Evolutionary conservation across 768 basidiomycete genomes (phyloP).

Genomic region (Pleurotus djamor): DNA sequence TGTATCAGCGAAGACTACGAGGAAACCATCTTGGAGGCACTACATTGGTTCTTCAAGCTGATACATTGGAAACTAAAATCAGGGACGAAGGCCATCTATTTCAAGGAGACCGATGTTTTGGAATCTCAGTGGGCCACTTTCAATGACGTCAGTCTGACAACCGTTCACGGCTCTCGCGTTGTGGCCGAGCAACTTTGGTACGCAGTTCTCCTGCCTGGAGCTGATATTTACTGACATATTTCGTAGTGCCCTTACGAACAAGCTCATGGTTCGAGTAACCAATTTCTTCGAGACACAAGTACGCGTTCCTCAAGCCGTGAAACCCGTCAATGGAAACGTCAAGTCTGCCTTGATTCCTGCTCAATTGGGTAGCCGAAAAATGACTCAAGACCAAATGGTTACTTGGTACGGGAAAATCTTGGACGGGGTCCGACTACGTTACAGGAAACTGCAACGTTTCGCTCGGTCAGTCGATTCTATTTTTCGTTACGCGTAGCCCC

Average conservation of each 20-base stretch:
- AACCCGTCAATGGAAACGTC: slow-evolving; percentile 18
- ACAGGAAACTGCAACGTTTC: slow-evolving; percentile 93
- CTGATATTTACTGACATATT: slow-evolving; percentile 5
- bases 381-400: slow-evolving; percentile 82
- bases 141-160: slow-evolving; percentile 86
- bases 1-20: slow-evolving; percentile 94
- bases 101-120: slow-evolving; percentile 98
- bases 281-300: slow-evolving; percentile 96
- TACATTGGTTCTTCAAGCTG: slow-evolving; percentile 88
- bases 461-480: slow-evolving; percentile 79
- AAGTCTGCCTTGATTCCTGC: slow-evolving; percentile 31
- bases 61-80: slow-evolving; percentile 97
- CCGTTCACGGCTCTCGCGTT: slow-evolving; percentile 81
- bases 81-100: slow-evolving; percentile 87
- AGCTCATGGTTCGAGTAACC: slow-evolving; percentile 87
- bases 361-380: slow-evolving; percentile 42
- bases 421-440: slow-evolving; percentile 87
- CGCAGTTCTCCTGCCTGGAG: too few species aligned
- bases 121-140: slow-evolving; percentile 97
- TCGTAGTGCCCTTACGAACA: slow-evolving; percentile 84
- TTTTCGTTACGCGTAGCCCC: too few species aligned
- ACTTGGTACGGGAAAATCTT: slow-evolving; percentile 92
- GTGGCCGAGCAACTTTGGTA: slow-evolving; percentile 97
- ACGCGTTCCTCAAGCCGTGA: slow-evolving; percentile 48
- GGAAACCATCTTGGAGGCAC: slow-evolving; percentile 79